These are phyloP conservation scores for Lentinula sp. DNA, from an alignment of 768 basidiomycete species.

Conservation along the genomic window DNA sequence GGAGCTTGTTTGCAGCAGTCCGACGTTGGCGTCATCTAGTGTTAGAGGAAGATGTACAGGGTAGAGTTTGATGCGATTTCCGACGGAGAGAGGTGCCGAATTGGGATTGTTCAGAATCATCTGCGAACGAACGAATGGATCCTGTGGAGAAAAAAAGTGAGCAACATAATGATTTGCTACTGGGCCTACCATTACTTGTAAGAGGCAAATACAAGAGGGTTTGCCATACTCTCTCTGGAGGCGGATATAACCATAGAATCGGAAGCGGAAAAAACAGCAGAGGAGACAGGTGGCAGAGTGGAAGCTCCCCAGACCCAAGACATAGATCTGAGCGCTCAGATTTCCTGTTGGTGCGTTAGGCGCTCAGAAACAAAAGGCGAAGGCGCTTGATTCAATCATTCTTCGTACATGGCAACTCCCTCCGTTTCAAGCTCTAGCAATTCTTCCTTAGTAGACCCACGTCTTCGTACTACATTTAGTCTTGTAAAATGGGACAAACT, in stretches of 20 bases:
- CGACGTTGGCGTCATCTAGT: slow-evolving; percentile 34
- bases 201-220: slow-evolving; percentile 41
- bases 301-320: background rate
- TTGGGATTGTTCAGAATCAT: background rate
- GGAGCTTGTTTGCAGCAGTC: slow-evolving; percentile 24
- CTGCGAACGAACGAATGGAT: slow-evolving; percentile 45
- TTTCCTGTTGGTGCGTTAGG: too few relatives aligned
- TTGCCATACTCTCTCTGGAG: slow-evolving; percentile 23
- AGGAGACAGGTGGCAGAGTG: slow-evolving; percentile 20
- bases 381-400: too few relatives aligned
- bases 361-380: too few relatives aligned
- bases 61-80: slow-evolving; percentile 38
- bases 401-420: background rate
- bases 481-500: slow-evolving; percentile 7
- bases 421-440: background rate
- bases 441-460: background rate
- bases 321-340: background rate
- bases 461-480: background rate
- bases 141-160: slow-evolving; percentile 33
- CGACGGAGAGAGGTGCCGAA: slow-evolving; percentile 20
- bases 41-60: slow-evolving; percentile 59
- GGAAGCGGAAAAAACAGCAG: slow-evolving; percentile 22
- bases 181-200: slow-evolving; percentile 52
- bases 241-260: slow-evolving; percentile 32
- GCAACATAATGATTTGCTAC: background rate